Conservation (phyloP, 2,329 filamentous ascomycete genomes). For the Colletotrichum agaves region DNA sequence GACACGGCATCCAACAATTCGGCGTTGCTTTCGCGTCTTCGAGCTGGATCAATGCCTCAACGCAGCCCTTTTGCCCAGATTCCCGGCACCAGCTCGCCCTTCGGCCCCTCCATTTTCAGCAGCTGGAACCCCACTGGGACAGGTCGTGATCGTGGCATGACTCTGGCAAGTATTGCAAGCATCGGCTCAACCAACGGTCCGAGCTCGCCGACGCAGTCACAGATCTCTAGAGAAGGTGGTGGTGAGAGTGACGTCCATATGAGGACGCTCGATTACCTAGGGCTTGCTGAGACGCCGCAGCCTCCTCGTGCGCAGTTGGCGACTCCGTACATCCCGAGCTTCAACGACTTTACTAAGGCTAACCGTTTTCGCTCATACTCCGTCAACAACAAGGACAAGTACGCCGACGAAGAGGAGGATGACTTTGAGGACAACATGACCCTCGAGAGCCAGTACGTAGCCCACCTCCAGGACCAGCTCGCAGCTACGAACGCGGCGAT, state of each 20-base stretch:
- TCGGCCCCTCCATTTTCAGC: conserved; percentile 86
- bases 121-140: conserved; percentile 78
- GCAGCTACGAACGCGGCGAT: conserved; percentile 77
- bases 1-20: conserved; percentile 68
- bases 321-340: conserved; percentile 75
- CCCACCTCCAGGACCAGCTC: conserved; percentile 69
- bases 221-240: conserved; percentile 85
- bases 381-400: conserved; percentile 98
- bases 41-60: conserved; percentile 95
- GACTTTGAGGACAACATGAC: conserved; percentile 70
- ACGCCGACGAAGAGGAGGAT: conserved; percentile 88
- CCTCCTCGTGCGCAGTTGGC: conserved; percentile 78
- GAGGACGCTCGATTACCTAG: conserved; percentile 95
- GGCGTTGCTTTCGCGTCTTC: conserved; percentile 82
- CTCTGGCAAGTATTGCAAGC: conserved; percentile 83
- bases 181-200: conserved; percentile 86
- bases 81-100: conserved; percentile 71
- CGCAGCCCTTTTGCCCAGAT: conserved; percentile 72
- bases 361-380: conserved; percentile 97
- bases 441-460: conserved; percentile 69
- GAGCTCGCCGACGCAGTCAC: conserved; percentile 86
- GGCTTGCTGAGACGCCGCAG: conserved; percentile 92
- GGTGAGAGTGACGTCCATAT: conserved; percentile 87
- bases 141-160: conserved; percentile 85
- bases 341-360: conserved; percentile 79